phyloP scores from a whole-genome alignment of 1,284 basidiomycete species.

The Boletellus sp. region DNA sequence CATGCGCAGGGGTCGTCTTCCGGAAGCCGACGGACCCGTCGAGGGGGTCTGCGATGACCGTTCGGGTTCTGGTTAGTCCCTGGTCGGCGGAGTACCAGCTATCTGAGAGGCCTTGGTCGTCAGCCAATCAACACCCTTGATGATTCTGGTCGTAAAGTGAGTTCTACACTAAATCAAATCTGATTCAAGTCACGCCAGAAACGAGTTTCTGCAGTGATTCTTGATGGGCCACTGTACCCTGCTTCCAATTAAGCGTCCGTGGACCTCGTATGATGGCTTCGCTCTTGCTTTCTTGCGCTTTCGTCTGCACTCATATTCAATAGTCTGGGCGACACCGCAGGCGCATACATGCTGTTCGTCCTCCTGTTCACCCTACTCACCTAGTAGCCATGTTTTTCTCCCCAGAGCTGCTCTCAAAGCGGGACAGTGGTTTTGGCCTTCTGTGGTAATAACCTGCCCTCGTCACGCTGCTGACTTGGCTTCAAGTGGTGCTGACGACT shows the following conservation, averaged over 20 bases:
- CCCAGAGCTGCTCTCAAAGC: constrained; percentile 62
- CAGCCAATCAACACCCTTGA: too few relatives aligned
- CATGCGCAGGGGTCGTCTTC: too few relatives aligned
- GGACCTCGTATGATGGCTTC: constrained; percentile 15
- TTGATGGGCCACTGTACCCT: constrained; percentile 11
- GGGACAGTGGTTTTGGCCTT: constrained; percentile 78
- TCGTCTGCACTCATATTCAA: background rate
- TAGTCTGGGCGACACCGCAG: background rate
- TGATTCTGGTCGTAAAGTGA: too few relatives aligned
- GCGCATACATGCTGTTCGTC: background rate
- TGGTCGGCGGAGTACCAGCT: too few relatives aligned
- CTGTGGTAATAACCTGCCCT: constrained; percentile 51
- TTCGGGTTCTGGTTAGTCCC: too few relatives aligned
- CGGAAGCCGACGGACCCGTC: too few relatives aligned
- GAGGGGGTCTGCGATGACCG: too few relatives aligned
- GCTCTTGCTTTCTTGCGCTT: constrained; percentile 17
- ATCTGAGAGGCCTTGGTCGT: too few relatives aligned
- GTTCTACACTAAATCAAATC: too few relatives aligned
- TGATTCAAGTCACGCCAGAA: too few relatives aligned
- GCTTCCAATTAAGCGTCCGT: constrained; percentile 10
- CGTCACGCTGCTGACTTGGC: background rate
- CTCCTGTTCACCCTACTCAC: background rate
- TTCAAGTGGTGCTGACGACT: constrained; percentile 9
- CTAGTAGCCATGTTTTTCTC: constrained; percentile 66
- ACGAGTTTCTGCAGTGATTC: too few relatives aligned